Conservation (phyloP, 2,329 filamentous ascomycete species). For the Colletotrichum sansevieriae region DNA sequence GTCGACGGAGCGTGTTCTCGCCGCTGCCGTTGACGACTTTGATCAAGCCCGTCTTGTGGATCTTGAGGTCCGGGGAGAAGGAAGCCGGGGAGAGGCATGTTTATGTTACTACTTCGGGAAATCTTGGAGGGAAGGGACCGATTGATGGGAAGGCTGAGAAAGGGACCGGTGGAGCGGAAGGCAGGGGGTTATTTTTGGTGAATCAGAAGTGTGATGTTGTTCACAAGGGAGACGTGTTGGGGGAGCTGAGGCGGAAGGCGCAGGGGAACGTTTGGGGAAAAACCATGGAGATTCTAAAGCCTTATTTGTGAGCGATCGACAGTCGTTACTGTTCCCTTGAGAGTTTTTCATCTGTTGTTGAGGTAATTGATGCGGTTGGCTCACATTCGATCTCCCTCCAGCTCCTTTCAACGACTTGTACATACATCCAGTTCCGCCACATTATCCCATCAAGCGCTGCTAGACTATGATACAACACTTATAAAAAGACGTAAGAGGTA, state of each 20-base stretch:
- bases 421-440: too few species aligned
- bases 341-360: too few species aligned
- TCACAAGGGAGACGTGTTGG: conserved; percentile 8
- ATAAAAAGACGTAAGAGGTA: too few species aligned
- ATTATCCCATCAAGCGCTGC: too few species aligned
- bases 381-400: too few species aligned
- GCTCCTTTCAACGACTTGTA: too few species aligned
- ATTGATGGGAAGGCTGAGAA: neutral
- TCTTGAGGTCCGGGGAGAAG: conserved; percentile 10
- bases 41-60: conserved; percentile 34
- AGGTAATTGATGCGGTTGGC: too few species aligned
- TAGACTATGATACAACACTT: too few species aligned
- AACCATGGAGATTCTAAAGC: conserved; percentile 40
- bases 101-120: conserved; percentile 31
- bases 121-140: conserved; percentile 24
- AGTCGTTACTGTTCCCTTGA: too few species aligned
- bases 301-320: conserved; percentile 22
- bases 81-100: conserved; percentile 40
- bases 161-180: conserved; percentile 14
- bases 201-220: conserved; percentile 35
- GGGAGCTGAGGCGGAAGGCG: conserved; percentile 19
- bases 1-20: conserved; percentile 7
- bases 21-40: conserved; percentile 30
- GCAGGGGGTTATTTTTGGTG: conserved; percentile 31
- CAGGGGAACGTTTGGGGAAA: conserved; percentile 39